Evolutionary conservation across 108 stramenopile genomes (phyloP), one percentile per base, ranked within the genome.

Genomic region (Cyclotella choctawhatcheeana): DNA sequence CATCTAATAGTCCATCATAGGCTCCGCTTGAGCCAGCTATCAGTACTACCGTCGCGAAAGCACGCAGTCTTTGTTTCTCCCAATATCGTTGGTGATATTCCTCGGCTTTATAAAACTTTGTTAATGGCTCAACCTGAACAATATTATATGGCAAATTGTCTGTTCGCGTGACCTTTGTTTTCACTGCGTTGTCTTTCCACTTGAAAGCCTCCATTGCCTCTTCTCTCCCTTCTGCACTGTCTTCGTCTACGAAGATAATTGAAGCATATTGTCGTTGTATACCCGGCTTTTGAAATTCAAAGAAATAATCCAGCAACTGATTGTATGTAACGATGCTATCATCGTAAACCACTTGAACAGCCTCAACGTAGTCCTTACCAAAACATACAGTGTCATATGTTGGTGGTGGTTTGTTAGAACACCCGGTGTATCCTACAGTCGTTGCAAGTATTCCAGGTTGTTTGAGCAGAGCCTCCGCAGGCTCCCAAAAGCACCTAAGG

Each of bases 21-120:
- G 54, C 66, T 35, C 74, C 74, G 53, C 66, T 53, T 3, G 77
- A 34, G 5, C 84, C 66, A 10, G 82, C 84, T 33, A 89, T 25
- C 33, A 89, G 66, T 8, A 58, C 59, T 13, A 83, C 10, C 14
- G 76, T 68, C 5, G 79, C 32, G 1, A 81, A 82, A 17, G 82
- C 65, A 12, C 93, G 69, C 26, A 86, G 70, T 30, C 87, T 73
- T 53, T 82, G 82, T 48, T 91, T 93, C 76, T 88, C 82, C 90
- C 90, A 93, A 76, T 89, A 93, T 29, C 80, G 55, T 65, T 93
- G 93, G 76, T 93, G 93, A 69, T 93, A 93, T 47, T 79, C 77
- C 50, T 93, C 93, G 0, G 90, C 93, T 40, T 67, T 58, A 67
- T 82, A 93, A 73, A 93, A 93, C 29, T 55, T 48, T 2, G 88